Percentiles rank a stretch among this genome's conserved stretches.
Conservation (phyloP, 495 filamentous ascomycete genomes). For the Rhypophila decipiens region DNA sequence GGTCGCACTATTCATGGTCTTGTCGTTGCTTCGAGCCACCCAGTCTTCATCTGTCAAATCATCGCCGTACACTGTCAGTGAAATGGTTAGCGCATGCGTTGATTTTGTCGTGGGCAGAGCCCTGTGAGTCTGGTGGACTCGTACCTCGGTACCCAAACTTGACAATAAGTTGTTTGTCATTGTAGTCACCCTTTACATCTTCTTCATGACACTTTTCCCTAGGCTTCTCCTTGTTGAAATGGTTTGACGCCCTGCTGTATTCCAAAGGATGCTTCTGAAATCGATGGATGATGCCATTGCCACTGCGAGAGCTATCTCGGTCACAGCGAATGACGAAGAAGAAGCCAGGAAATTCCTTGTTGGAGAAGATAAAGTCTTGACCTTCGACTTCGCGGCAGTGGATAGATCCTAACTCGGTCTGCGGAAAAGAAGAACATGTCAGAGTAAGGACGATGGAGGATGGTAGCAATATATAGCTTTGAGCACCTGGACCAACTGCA, state of each 20-base stretch:
- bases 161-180: neutral
- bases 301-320: neutral
- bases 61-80: too few species aligned
- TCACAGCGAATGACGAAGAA: constrained; percentile 3
- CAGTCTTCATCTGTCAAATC: too few species aligned
- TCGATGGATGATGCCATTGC: constrained; percentile 1
- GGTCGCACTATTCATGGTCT: too few species aligned
- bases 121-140: too few species aligned
- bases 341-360: neutral
- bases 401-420: neutral
- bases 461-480: too few species aligned
- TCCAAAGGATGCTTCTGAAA: neutral
- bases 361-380: constrained; percentile 1
- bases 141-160: constrained; percentile 8
- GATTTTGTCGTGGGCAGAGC: too few species aligned
- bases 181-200: neutral
- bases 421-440: neutral
- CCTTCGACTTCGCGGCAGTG: neutral
- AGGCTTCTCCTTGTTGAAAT: neutral
- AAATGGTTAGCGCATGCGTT: too few species aligned
- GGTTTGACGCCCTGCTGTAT: neutral
- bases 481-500: too few species aligned
- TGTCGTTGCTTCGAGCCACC: too few species aligned
- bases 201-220: constrained; percentile 1
- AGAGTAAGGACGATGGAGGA: too few species aligned